Base-by-base conservation (phyloP, 371 early-diverging fungal species). In the Mortierella sp. region DNA sequence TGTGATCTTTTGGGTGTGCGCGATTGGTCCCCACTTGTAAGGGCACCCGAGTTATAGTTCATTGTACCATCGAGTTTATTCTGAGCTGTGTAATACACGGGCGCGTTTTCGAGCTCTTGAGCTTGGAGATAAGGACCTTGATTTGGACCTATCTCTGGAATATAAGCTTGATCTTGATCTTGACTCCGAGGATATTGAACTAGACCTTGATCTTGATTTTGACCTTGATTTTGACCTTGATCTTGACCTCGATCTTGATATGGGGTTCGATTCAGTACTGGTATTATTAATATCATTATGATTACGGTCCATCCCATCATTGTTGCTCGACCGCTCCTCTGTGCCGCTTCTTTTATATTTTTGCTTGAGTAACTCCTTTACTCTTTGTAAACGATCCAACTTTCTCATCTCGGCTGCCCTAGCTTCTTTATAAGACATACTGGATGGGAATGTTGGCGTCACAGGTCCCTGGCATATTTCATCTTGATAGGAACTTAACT, bases 351-450 rank as follows among this genome's bases (percentile, higher is more conserved):
- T 40, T 17, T 54, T 66, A 10, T 66, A 70, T 28, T 64, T 77
- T 51, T 65, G 59, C 37, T 60, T 31, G 8, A 77, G 51, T 28
- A 77, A 53, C 42, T 71, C 77, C 45, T 61, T 71, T 10, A 77
- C 68, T 35, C 77, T 23, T 49, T 77, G 72, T 15, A 77, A 53
- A 3, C 77, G 67, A 40, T 77, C 77, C 15, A 72, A 60, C 37
- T 66, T 63, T 42, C 60, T 68, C 61, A 71, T 71, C 45, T 59
- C 71, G 7, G 42, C 37, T 13, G 65, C 60, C 29, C 54, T 59
- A 1, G 26, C 28, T 31, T 60, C 68, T n/a, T 42, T 45, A 5
- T 45, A 9, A 4, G 43, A 31, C 23, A 23, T 8, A 9, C 22
- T 32, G 17, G 55, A 5, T n/a, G 51, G 5, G 32, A n/a, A 17